Evolutionary conservation across 441 rosid genomes (phyloP).

Genomic region (Populus tomentosa): DNA sequence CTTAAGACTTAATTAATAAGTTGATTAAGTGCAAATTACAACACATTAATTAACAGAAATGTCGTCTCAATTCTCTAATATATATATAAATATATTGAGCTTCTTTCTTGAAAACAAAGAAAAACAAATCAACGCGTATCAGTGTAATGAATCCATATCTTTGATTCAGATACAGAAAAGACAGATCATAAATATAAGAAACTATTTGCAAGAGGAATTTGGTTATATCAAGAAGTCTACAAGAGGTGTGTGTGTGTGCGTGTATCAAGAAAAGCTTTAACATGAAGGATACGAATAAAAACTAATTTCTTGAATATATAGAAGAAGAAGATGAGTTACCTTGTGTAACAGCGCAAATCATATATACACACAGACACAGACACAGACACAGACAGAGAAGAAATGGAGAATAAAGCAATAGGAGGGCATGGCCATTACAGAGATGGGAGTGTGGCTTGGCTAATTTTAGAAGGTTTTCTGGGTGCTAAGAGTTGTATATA

Average conservation of each 20-base stretch:
- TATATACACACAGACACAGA: not conserved
- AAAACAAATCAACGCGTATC: not conserved
- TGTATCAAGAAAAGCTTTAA: not conserved
- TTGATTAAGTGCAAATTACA: not conserved
- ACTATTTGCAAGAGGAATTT: not conserved
- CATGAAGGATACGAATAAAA: not conserved
- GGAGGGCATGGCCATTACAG: not conserved
- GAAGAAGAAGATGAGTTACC: not conserved
- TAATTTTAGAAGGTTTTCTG: conserved; percentile 8
- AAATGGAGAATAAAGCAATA: not conserved
- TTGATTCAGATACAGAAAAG: not conserved
- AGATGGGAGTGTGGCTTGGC: not conserved
- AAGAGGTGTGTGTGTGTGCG: not conserved
- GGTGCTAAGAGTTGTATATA: not conserved
- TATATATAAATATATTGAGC: no score
- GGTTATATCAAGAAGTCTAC: not conserved
- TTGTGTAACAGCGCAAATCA: not conserved
- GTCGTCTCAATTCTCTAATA: not conserved
- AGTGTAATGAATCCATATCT: not conserved
- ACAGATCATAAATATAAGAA: not conserved
- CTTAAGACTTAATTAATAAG: not conserved
- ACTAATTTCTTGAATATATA: not conserved
- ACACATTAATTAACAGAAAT: not conserved
- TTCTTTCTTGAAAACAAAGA: conserved; percentile 18
- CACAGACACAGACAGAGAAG: not conserved